A percentile compares a stretch with the other conserved stretches of the same genome.
These are phyloP conservation scores for Ceratocystis albifundus DNA, from an alignment of 2,329 filamentous ascomycete species.

Conservation along the genomic window DNA sequence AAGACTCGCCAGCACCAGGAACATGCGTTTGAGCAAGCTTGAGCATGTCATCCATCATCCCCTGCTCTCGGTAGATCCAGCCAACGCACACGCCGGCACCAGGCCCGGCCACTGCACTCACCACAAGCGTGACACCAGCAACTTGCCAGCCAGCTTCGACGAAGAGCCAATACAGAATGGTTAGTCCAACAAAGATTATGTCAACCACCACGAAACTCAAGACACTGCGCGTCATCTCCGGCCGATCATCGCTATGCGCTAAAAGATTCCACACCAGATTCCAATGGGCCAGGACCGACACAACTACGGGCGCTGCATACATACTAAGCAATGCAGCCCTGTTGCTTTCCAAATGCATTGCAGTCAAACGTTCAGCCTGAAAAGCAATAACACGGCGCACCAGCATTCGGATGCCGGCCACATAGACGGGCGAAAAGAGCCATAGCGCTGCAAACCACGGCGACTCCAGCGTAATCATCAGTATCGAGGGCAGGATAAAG, in stretches of 20 bases:
- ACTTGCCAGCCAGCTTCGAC: constrained; percentile 39
- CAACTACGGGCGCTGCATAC: constrained; percentile 37
- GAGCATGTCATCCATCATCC: constrained; percentile 15
- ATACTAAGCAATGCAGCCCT: constrained; percentile 32
- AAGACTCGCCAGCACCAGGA: background rate
- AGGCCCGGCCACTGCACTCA: constrained; percentile 31
- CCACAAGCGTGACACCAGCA: constrained; percentile 29
- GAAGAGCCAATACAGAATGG: constrained; percentile 43
- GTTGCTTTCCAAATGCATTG: constrained; percentile 36
- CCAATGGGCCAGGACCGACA: constrained; percentile 36
- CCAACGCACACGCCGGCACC: constrained; percentile 33
- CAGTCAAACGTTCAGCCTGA: constrained; percentile 22
- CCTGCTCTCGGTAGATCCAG: constrained; percentile 33
- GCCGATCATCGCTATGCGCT: constrained; percentile 35
- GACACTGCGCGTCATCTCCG: constrained; percentile 40
- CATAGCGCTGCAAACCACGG: constrained; percentile 35
- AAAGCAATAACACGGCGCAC: constrained; percentile 29
- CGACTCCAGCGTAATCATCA: constrained; percentile 36
- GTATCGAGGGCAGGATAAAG: constrained; percentile 36
- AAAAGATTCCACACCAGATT: constrained; percentile 34
- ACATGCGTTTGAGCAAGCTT: background rate
- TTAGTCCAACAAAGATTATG: constrained; percentile 35
- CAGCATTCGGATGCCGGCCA: constrained; percentile 34
- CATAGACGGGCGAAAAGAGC: constrained; percentile 43
- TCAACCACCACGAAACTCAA: constrained; percentile 40